A percentile compares a stretch with the other conserved stretches of the same genome.
phyloP scores from a whole-genome alignment of 768 basidiomycete species.

The Naganishia vishniacii region DNA sequence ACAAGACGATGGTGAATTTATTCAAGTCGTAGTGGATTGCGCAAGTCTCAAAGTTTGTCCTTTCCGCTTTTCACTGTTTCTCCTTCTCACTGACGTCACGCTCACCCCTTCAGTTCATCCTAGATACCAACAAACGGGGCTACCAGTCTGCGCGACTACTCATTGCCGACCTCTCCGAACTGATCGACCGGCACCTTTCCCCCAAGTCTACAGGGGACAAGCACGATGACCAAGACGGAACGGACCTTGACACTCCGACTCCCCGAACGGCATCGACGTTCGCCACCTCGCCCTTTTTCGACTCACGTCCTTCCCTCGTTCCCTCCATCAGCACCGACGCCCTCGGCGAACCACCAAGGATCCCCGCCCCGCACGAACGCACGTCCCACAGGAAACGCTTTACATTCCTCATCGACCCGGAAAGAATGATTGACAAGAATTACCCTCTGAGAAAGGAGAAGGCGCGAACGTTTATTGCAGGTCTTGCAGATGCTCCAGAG shows the following conservation, averaged over 20 bases:
- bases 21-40: conserved; percentile 13
- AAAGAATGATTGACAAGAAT: neutral
- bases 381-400: conserved; percentile 14
- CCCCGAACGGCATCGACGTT: neutral
- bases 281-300: neutral
- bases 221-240: no score
- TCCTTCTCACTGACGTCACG: neutral
- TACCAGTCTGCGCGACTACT: neutral
- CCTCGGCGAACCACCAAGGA: neutral
- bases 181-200: neutral
- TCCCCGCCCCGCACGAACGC: neutral
- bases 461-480: conserved; percentile 11
- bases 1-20: no score
- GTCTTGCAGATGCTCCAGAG: neutral
- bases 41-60: conserved; percentile 2
- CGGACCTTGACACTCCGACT: neutral
- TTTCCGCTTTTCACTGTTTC: no score
- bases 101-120: neutral
- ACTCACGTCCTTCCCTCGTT: neutral
- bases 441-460: conserved; percentile 12
- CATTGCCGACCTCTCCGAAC: neutral
- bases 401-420: conserved; percentile 9
- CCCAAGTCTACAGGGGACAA: neutral
- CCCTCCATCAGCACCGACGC: neutral
- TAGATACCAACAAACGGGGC: neutral